A percentile compares a stretch with the other conserved stretches of the same genome.
Evolutionary conservation across 371 early-diverging fungal species (phyloP).

Genomic region (Mucor plumbeus): DNA sequence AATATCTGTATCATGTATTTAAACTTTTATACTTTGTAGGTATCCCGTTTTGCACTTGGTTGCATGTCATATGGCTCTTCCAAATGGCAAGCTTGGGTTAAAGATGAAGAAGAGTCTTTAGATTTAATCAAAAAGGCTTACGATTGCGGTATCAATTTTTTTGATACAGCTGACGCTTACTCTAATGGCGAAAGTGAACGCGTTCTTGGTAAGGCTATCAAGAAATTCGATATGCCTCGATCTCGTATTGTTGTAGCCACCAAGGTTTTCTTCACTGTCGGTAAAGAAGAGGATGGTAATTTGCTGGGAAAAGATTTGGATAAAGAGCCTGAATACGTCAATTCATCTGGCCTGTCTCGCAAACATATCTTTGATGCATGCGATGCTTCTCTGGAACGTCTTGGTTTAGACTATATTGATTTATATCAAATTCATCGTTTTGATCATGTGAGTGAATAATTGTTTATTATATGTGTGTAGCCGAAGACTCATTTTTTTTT

Average conservation of each 20-base stretch:
- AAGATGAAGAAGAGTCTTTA: conserved; percentile 43
- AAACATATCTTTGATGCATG: conserved; percentile 57
- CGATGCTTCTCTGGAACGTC: conserved; percentile 52
- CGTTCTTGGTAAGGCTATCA: conserved; percentile 48
- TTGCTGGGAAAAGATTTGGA: not conserved
- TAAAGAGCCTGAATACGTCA: conserved; percentile 24
- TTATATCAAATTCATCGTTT: conserved; percentile 59
- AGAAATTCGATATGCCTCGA: conserved; percentile 47
- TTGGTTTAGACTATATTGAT: conserved; percentile 63
- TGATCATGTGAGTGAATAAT: conserved; percentile 25
- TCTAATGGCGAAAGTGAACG: conserved; percentile 50
- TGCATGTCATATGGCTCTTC: conserved; percentile 46
- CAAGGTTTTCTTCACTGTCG: conserved; percentile 41
- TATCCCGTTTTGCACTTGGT: conserved; percentile 20
- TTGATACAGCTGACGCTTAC: conserved; percentile 43
- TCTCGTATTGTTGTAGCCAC: conserved; percentile 50
- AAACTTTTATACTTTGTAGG: not conserved
- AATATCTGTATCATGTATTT: not conserved
- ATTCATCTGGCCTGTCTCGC: conserved; percentile 45
- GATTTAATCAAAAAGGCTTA: conserved; percentile 46
- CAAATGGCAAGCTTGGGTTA: conserved; percentile 26
- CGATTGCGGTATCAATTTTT: conserved; percentile 53
- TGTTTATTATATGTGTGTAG: not conserved
- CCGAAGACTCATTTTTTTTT: not conserved
- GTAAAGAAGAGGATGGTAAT: not conserved